Evolutionary conservation across 257 asterid species (phyloP).

Genomic region (Solanum clarkiae): DNA sequence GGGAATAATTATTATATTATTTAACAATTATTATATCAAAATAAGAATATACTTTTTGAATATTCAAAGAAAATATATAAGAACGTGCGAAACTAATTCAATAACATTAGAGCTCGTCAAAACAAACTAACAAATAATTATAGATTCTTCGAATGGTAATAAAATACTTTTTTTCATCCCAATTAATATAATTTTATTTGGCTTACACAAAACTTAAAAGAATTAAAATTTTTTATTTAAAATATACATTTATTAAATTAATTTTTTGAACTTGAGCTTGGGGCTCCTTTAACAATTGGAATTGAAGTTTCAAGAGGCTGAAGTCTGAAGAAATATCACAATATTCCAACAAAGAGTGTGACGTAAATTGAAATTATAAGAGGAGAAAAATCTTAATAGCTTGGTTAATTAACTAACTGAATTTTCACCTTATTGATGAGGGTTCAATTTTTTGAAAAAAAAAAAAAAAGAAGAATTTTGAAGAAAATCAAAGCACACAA

Average conservation of each 20-base stretch:
- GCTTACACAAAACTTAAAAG: neutral
- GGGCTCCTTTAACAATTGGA: too few relatives aligned
- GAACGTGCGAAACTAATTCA: neutral
- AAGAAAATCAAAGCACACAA: neutral
- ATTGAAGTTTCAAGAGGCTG: neutral
- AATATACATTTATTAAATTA: neutral
- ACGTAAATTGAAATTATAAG: neutral
- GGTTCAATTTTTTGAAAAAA: neutral
- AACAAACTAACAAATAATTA: neutral
- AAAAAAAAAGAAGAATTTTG: neutral
- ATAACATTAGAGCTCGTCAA: neutral
- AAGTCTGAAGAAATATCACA: neutral
- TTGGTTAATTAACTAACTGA: fast-evolving
- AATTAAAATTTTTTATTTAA: neutral
- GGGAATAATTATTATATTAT: neutral
- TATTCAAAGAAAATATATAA: neutral
- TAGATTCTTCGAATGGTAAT: neutral
- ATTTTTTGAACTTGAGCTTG: neutral
- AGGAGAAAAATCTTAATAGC: neutral
- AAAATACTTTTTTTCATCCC: neutral
- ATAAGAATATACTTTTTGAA: neutral
- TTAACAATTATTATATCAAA: neutral
- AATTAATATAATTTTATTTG: neutral
- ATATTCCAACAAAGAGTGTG: too few relatives aligned
- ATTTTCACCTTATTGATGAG: neutral